These are phyloP conservation scores for Scleroderma bovista DNA, from an alignment of 768 basidiomycete genomes.

Conservation along the genomic window DNA sequence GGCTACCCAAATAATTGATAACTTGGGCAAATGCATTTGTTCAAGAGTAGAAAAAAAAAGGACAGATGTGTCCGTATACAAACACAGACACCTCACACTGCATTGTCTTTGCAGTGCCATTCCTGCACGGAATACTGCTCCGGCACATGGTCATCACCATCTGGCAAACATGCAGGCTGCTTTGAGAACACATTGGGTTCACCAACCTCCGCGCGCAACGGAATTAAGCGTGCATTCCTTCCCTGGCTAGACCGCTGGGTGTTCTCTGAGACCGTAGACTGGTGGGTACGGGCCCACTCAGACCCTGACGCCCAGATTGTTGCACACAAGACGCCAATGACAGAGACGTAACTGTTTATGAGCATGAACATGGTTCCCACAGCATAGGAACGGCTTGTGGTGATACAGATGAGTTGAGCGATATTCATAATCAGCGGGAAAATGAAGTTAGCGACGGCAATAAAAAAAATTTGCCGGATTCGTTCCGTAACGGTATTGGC, in stretches of 20 bases:
- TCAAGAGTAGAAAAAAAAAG: no score
- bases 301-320: slow-evolving; percentile 24
- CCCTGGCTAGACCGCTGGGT: background rate
- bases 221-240: background rate
- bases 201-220: no score
- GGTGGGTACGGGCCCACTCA: background rate
- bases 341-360: slow-evolving; percentile 25
- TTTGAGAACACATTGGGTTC: no score
- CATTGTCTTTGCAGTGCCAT: no score
- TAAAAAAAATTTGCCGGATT: slow-evolving; percentile 29
- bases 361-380: slow-evolving; percentile 5
- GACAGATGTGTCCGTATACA: no score
- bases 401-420: slow-evolving; percentile 26
- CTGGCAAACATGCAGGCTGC: no score
- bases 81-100: no score
- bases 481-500: slow-evolving; percentile 17
- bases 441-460: slow-evolving; percentile 33
- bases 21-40: no score
- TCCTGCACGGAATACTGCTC: no score
- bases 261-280: background rate
- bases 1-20: no score
- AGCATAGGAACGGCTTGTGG: background rate
- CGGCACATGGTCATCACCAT: no score
- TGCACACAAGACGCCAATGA: slow-evolving; percentile 33
- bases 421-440: slow-evolving; percentile 33